phyloP scores from a whole-genome alignment of 1,284 basidiomycete species.

The Earliella scabrosa region DNA sequence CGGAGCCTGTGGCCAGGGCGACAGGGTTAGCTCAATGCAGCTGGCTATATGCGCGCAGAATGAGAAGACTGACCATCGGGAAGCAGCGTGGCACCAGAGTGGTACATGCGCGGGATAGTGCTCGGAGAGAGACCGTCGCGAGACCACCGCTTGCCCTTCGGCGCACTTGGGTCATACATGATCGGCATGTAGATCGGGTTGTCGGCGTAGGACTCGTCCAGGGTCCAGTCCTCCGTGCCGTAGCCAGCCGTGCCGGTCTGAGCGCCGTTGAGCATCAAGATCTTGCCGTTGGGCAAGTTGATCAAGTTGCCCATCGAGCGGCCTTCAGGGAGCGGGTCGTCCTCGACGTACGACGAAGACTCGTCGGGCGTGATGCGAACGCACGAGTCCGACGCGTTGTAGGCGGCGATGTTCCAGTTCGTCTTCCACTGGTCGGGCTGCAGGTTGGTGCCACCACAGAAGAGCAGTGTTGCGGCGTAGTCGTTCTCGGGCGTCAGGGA shows the following conservation, averaged over 20 bases:
- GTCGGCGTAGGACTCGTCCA: slow-evolving; percentile 60
- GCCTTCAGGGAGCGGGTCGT: slow-evolving; percentile 74
- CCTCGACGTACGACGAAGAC: slow-evolving; percentile 52
- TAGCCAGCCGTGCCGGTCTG: slow-evolving; percentile 56
- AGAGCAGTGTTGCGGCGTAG: slow-evolving; percentile 84
- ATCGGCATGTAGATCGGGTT: slow-evolving; percentile 54
- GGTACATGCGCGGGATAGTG: slow-evolving; percentile 78
- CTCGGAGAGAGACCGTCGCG: slow-evolving; percentile 59
- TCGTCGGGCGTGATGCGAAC: slow-evolving; percentile 63
- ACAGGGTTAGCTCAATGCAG: neutral
- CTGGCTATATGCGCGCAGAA: neutral
- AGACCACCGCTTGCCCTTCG: slow-evolving; percentile 67
- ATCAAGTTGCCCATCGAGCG: slow-evolving; percentile 83
- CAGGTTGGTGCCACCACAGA: slow-evolving; percentile 86
- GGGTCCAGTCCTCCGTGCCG: slow-evolving; percentile 52
- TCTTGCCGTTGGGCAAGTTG: slow-evolving; percentile 71
- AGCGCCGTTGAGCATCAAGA: slow-evolving; percentile 78
- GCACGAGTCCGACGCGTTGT: slow-evolving; percentile 59
- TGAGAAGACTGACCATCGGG: slow-evolving; percentile 64
- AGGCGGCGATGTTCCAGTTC: slow-evolving; percentile 51
- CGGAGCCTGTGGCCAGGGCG: slow-evolving; percentile 45
- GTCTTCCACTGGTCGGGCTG: slow-evolving; percentile 56
- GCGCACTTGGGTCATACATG: slow-evolving; percentile 65
- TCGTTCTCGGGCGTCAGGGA: slow-evolving; percentile 88
- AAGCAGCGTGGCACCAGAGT: slow-evolving; percentile 75